Evolutionary conservation across 495 filamentous ascomycete species (phyloP).

Genomic region (Darksidea phi): DNA sequence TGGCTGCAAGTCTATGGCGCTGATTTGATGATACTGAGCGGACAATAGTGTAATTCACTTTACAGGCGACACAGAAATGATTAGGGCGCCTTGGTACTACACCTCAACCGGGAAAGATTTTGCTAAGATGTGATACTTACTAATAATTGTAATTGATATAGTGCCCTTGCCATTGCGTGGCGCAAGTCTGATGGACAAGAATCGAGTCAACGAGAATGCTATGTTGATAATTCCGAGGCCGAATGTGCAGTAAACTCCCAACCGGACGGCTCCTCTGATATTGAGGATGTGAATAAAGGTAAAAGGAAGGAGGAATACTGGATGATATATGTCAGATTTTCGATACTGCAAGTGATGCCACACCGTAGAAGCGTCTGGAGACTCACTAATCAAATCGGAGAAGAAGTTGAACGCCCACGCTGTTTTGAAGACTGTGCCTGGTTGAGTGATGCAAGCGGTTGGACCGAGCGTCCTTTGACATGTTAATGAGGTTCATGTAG

Average conservation of each 20-base stretch:
- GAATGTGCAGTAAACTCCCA: background rate
- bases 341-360: background rate
- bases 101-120: background rate
- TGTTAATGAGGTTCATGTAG: background rate
- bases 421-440: background rate
- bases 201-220: background rate
- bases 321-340: background rate
- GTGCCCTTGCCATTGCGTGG: background rate
- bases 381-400: background rate
- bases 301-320: background rate
- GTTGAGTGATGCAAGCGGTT: background rate
- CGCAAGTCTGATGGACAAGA: background rate
- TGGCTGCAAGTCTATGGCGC: background rate
- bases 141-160: conserved; percentile 1
- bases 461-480: background rate
- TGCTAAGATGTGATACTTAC: background rate
- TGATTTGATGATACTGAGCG: background rate
- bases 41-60: background rate
- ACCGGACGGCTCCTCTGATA: background rate
- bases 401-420: background rate
- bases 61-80: background rate
- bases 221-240: background rate
- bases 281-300: background rate
- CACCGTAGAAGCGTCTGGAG: background rate
- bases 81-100: background rate